Conservation (phyloP, 805 yeast species). For the Candida succiphila region DNA sequence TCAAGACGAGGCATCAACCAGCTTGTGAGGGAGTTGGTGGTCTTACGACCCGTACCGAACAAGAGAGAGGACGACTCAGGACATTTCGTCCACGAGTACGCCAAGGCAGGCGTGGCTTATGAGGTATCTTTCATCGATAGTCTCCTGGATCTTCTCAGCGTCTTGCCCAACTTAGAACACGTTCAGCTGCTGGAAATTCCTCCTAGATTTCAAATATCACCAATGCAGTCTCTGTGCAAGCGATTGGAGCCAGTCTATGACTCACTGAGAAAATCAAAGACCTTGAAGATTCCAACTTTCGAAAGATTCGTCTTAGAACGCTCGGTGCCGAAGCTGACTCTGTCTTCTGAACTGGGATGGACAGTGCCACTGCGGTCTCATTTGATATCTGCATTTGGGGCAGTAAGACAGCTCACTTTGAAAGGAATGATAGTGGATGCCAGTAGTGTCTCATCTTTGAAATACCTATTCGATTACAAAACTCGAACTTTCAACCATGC, state of each 20-base stretch:
- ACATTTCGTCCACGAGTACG: too few species aligned
- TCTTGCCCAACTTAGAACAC: constrained; percentile 34
- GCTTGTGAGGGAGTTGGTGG: constrained; percentile 9
- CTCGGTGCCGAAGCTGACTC: constrained; percentile 20
- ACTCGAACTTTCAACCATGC: constrained; percentile 4
- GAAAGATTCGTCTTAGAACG: background rate
- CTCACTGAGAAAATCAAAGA: constrained; percentile 3
- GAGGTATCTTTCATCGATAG: constrained; percentile 24
- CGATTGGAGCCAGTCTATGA: constrained; percentile 14
- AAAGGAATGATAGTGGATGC: constrained; percentile 41
- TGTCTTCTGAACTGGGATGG: constrained; percentile 40
- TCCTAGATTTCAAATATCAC: constrained; percentile 36
- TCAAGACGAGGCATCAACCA: constrained; percentile 7
- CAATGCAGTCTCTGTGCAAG: constrained; percentile 16
- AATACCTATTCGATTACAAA: constrained; percentile 2
- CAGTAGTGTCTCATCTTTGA: constrained; percentile 19
- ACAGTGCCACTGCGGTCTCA: constrained; percentile 41
- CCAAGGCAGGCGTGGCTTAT: too few species aligned
- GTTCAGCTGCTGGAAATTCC: constrained; percentile 35
- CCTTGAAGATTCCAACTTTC: background rate
- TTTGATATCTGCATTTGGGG: constrained; percentile 34
- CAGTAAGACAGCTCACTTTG: constrained; percentile 32
- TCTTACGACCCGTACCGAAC: constrained; percentile 1
- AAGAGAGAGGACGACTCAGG: background rate
- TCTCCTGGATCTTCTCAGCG: constrained; percentile 31